Evolutionary conservation across 257 asterid genomes (phyloP), one percentile per base, ranked within the genome.

Genomic region (Craterostigma plantagineum): DNA sequence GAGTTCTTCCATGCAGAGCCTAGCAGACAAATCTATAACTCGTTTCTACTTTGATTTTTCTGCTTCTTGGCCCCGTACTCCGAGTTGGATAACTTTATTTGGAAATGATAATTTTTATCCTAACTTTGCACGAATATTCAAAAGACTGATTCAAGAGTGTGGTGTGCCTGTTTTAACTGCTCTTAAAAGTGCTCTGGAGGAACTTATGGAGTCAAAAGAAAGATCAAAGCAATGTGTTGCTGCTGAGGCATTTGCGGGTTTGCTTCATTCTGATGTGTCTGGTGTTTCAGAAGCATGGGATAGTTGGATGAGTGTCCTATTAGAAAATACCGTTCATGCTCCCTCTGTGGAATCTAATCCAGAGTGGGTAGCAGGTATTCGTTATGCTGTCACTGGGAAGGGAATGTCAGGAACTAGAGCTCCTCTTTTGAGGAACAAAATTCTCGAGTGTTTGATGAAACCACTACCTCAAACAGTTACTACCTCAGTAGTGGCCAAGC

Each of bases 191-290:
- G 65, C 95, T 16, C 55, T 90, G 46, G 76, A 65, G 63, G 87
- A 79, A 59, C 79, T 83, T 63, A 67, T 80, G 51, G 77, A 66
- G 68, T 72, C 99, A 37, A 66, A 71, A 58, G 99, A 83, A 79
- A 83, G 95, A 62, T 64, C 99, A 63, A 83, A 80, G 63, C 99
- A 90, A 61, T 90, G 95, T 70, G 99, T 90, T 66, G 99, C 99
- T 34, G 99, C 99, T 48, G 99, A 90, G 73, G 94, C 76, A 48
- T 69, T 90, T 60, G 92, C 95, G 33, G 99, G 99, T 50, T 73
- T 76, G 48, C 72, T 90, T 50, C 99, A 90, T 75, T 77, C 99
- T 59, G 99, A 90, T 62, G 84, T 77, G 43, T 39, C 45, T 35
- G 95, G 87, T 52, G 71, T 90, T 55, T 75, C 82, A 55, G 95